Conservation (phyloP, 2,329 filamentous ascomycete genomes). For the Xylariaceae sp. region DNA sequence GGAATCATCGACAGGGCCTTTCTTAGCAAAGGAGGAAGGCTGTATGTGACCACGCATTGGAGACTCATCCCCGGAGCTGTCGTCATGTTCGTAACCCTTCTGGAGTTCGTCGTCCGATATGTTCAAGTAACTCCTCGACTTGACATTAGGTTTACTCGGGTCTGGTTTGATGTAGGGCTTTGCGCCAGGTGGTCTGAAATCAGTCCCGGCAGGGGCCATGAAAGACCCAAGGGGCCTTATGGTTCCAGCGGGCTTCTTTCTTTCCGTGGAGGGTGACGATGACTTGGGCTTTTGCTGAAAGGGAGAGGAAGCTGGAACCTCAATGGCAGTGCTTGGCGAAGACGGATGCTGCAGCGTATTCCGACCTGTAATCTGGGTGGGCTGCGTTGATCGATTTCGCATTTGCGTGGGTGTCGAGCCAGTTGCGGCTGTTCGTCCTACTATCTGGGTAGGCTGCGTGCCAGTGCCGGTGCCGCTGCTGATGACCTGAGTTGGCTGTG, state of each 20-base stretch:
- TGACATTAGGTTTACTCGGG: slow-evolving; percentile 34
- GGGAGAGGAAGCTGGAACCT: slow-evolving; percentile 89
- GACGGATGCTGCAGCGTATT: slow-evolving; percentile 36
- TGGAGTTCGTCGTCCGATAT: slow-evolving; percentile 34
- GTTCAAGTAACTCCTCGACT: slow-evolving; percentile 27
- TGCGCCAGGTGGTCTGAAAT: slow-evolving; percentile 54
- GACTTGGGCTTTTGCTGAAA: slow-evolving; percentile 45
- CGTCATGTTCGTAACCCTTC: slow-evolving; percentile 31
- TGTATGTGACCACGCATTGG: slow-evolving; percentile 34
- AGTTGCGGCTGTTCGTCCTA: slow-evolving; percentile 35
- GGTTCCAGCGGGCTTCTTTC: slow-evolving; percentile 11
- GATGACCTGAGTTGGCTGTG: slow-evolving; percentile 43
- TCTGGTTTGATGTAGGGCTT: slow-evolving; percentile 27
- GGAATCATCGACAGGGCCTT: slow-evolving; percentile 10
- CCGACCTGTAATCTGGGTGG: slow-evolving; percentile 40
- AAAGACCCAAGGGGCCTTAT: slow-evolving; percentile 49
- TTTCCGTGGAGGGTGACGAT: slow-evolving; percentile 14
- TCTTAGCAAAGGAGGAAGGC: slow-evolving; percentile 32
- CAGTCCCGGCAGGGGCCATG: slow-evolving; percentile 75
- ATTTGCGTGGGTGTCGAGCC: slow-evolving; percentile 41
- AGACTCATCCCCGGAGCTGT: slow-evolving; percentile 32
- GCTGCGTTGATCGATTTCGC: slow-evolving; percentile 33
- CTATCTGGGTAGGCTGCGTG: slow-evolving; percentile 62
- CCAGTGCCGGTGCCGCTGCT: slow-evolving; percentile 39
- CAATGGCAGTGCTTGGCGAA: slow-evolving; percentile 50